Evolutionary conservation across 805 yeast genomes (phyloP).

Genomic region (Kluyveromyces dobzhanskii): DNA sequence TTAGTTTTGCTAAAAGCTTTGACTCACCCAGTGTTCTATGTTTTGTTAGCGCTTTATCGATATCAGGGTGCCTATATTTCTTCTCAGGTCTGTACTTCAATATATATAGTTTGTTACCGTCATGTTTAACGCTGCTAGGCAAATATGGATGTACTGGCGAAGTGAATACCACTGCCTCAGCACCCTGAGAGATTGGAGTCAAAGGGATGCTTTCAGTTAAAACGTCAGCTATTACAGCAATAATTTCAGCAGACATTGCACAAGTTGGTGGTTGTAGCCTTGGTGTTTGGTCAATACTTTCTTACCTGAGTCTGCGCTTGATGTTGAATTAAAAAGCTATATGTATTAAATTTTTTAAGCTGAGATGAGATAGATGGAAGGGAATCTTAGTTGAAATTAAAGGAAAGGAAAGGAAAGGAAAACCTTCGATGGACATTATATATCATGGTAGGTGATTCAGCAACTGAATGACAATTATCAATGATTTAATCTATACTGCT

Average conservation of each 20-base stretch:
- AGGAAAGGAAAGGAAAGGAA: too few relatives aligned
- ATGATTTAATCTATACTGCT: too few relatives aligned
- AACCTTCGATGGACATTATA: too few relatives aligned
- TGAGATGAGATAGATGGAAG: too few relatives aligned
- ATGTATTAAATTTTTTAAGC: background rate
- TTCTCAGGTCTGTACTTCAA: conserved; percentile 84
- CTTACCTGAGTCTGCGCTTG: conserved; percentile 8
- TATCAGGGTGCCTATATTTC: conserved; percentile 77
- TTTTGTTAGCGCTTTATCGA: conserved; percentile 70
- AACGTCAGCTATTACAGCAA: conserved; percentile 35
- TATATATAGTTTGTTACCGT: conserved; percentile 38
- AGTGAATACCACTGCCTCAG: conserved; percentile 75
- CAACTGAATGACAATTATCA: too few relatives aligned
- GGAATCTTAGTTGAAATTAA: too few relatives aligned
- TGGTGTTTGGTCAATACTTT: background rate
- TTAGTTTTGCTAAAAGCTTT: conserved; percentile 56
- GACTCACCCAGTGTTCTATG: conserved; percentile 82
- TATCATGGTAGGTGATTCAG: too few relatives aligned
- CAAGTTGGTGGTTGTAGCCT: background rate
- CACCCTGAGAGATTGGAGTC: conserved; percentile 70
- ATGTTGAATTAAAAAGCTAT: conserved; percentile 10
- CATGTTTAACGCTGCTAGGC: conserved; percentile 21
- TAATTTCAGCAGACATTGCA: conserved; percentile 48
- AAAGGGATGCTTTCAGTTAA: conserved; percentile 43
- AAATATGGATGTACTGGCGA: conserved; percentile 61